Base-by-base conservation (phyloP, 257 asterid species). In the Ilex asprella region DNA sequence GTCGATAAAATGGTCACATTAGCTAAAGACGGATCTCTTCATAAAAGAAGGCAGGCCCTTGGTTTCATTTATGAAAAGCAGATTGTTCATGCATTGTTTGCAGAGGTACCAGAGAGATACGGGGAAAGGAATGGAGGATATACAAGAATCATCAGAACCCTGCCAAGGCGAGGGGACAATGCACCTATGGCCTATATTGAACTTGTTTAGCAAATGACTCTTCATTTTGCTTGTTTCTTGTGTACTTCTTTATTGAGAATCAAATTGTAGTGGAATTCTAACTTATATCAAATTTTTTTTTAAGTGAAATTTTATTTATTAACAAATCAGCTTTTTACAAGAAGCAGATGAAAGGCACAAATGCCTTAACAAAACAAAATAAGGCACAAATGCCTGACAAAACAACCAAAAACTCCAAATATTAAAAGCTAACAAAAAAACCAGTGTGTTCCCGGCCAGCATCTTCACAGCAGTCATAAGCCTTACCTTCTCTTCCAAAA, bases 31-130 rank as follows among this genome's bases (percentile, higher is more conserved):
- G 99, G 97, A 0, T 65, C 97, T 62, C 79, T 93, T 5, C 99
- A 93, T 70, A 93, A 93, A 81, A 81, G 99, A 73, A 81, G 99
- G 70, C 99, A 93, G 67, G 97, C 99, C 58, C 95, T 93, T 0
- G 96, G 96, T 8, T 93, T 84, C 59, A 80, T 93, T 63, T 93
- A 89, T 1, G 99, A 89, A 67, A 92, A 92, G 81, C 89, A 92
- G 63, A 87, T 93, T 2, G 99, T 93, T 3, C 99, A 93, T 13
- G 99, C 99, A 0, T 68, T 93, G 67, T 93, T 93, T 63, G 99
- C 99, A 12, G 99, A 93, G 81, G 99, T 85, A 10, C 79, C 69
- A 1, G 99, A 87, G 73, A 85, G 99, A 61, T 89, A 93, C 2
- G 96, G 96, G 15, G 92, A 81, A 49, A 79, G 99, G 60, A 81